Conservation (phyloP, 2,329 filamentous ascomycete species). For the Cercospora berteroae region DNA sequence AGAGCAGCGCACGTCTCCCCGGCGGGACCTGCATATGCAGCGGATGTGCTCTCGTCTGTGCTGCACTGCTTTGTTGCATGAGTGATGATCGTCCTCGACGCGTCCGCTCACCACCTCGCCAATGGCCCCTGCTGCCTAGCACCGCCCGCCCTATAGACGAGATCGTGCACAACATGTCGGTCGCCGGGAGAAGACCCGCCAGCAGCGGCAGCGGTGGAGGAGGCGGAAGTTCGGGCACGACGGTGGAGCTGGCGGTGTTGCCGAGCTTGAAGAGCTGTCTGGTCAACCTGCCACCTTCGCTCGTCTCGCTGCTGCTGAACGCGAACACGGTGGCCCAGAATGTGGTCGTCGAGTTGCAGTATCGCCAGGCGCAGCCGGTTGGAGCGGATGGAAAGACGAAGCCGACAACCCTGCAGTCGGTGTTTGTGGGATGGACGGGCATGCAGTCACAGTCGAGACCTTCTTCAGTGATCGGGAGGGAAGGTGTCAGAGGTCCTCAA, state of each 20-base stretch:
- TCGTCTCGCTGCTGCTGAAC: slow-evolving; percentile 82
- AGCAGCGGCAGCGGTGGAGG: background rate
- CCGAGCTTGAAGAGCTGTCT: slow-evolving; percentile 86
- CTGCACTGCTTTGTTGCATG: slow-evolving; percentile 4
- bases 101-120: slow-evolving; percentile 9
- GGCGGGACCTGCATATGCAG: slow-evolving; percentile 6
- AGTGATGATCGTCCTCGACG: slow-evolving; percentile 3
- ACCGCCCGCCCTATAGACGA: slow-evolving; percentile 10
- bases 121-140: slow-evolving; percentile 12
- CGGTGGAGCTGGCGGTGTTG: slow-evolving; percentile 72
- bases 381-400: slow-evolving; percentile 38
- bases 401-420: slow-evolving; percentile 56
- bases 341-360: slow-evolving; percentile 89
- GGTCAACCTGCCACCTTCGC: slow-evolving; percentile 81
- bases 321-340: slow-evolving; percentile 92
- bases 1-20: background rate
- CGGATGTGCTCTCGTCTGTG: background rate
- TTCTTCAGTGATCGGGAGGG: slow-evolving; percentile 68
- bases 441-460: slow-evolving; percentile 89
- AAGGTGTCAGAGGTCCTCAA: slow-evolving; percentile 60
- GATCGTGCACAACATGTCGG: slow-evolving; percentile 15
- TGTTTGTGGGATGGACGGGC: slow-evolving; percentile 94
- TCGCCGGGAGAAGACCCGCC: slow-evolving; percentile 16
- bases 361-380: slow-evolving; percentile 58
- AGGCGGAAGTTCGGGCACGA: slow-evolving; percentile 8